Evolutionary conservation across 2,329 filamentous ascomycete species (phyloP), one percentile per base, ranked within the genome.

Genomic region (Karstenula rhodostoma): DNA sequence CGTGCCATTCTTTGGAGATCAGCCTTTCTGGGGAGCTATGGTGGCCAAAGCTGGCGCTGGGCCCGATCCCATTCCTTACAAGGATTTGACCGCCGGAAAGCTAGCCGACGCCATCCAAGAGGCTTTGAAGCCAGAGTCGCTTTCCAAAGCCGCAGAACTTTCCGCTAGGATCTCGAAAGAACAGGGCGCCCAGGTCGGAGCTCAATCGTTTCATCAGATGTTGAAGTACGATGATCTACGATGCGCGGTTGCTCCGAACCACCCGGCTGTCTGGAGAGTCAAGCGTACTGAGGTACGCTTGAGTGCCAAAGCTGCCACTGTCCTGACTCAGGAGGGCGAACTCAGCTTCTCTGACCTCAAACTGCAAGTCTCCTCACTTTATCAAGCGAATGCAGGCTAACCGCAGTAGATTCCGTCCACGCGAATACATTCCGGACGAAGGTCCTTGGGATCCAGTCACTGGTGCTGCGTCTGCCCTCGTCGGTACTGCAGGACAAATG

Each of bases 401-500:
- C 9, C 22, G 27, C 25, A 19, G 13, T 29, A 79, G 76, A 12
- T 74, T 72, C 56, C 76, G 77, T 13, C 68, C 77, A 4, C 73
- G 76, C 25, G 78, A 80, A 35, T 79, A 75, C 49, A 70, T 75
- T n/a, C 72, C 73, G 22, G 78, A 80, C 37, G 73, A 76, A 55
- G 78, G 78, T 0, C 78, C 78, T 19, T 74, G 70, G 68, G 78
- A 80, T 59, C 78, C 78, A 8, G 59, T 80, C 19, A 74, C 77
- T 29, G 78, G 78, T 53, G 91, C 88, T 17, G 89, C 92, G 0
- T 87, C 88, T 47, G 92, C 93, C 0, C 79, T 97, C 0, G 81
- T 96, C n/a, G 90, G 91, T 6, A 94, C 94, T n/a, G 82, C 95
- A 49, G 89, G 90, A 27, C 90, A 86, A 42, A 89, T 97, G 59